phyloP scores from a whole-genome alignment of 148 eudicot species.

The Nepenthes mirabilis region DNA sequence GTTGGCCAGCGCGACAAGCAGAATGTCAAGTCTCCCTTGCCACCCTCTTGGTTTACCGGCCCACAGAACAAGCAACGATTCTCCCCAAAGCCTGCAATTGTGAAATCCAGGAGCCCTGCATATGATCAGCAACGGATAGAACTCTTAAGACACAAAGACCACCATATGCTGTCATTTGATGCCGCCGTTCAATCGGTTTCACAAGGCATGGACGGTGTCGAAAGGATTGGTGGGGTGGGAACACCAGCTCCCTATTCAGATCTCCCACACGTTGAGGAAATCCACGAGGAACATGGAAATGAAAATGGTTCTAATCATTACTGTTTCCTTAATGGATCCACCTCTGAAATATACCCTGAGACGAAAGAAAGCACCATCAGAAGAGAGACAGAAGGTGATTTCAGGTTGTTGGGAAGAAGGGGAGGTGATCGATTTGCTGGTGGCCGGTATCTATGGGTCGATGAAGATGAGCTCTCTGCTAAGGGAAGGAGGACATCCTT shows the following conservation, averaged over 20 bases:
- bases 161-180: constrained; percentile 61
- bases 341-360: constrained; percentile 33
- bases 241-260: neutral
- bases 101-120: constrained; percentile 33
- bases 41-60: constrained; percentile 60
- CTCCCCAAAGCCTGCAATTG: constrained; percentile 42
- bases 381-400: constrained; percentile 94
- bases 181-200: constrained; percentile 85
- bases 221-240: neutral
- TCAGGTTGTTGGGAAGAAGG: constrained; percentile 74
- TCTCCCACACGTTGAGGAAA: constrained; percentile 29
- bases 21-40: constrained; percentile 35
- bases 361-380: constrained; percentile 70
- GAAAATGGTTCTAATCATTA: constrained; percentile 14
- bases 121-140: constrained; percentile 29
- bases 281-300: constrained; percentile 46
- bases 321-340: constrained; percentile 18
- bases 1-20: constrained; percentile 35
- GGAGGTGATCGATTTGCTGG: constrained; percentile 53
- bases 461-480: constrained; percentile 52
- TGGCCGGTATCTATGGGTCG: constrained; percentile 54
- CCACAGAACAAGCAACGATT: constrained; percentile 24
- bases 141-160: neutral
- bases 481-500: constrained; percentile 77
- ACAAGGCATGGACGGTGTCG: constrained; percentile 23